Base-by-base conservation (phyloP, 2,329 filamentous ascomycete species). In the Pezicula neosporulosa region DNA sequence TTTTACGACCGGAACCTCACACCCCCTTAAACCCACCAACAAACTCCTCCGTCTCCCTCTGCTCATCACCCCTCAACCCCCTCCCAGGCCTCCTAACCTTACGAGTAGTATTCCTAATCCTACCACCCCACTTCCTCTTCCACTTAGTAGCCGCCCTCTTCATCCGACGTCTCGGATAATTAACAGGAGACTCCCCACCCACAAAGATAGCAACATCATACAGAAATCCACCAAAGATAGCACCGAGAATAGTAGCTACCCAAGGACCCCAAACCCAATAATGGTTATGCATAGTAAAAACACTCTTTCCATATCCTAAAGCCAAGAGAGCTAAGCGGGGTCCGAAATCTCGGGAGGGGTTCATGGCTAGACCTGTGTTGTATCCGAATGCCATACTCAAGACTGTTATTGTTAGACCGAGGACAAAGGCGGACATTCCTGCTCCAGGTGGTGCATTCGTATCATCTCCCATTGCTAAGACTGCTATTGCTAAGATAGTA, bases 181-280 rank as follows among this genome's bases (percentile, higher is more conserved):
- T 80, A 50, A 77, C 73, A 13, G 76, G 77, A 41, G 69, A 73
- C 58, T 78, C 76, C 1, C 75, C 75, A 5, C 73, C 72, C 1
- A 72, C 73, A 57, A 78, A 79, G 56, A 73, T 77, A 56, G 70
- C 72, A 54, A 72, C 68, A 60, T 79, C 77, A 61, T 80, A 80
- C 52, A 78, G 62, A 54, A 77, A 74, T 8, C 64, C 75, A 1
- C 75, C 74, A 38, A 72, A 63, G 24, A 74, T 67, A 24, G 66
- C 68, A 10, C 70, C 76, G 42, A 54, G 55, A 18, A 70, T 50
- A 0, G 70, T 68, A 10, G 64, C 73, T 51, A 43, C 57, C 69
- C 69, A 77, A 50, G 69, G 70, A 35, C 70, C 72, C 60, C 71
- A 77, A 50, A 78, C 44, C 60, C 59, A 65, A 56, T 72, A 77